These are phyloP conservation scores for Danielia reshetovae DNA, from an alignment of 805 yeast genomes.

Conservation along the genomic window DNA sequence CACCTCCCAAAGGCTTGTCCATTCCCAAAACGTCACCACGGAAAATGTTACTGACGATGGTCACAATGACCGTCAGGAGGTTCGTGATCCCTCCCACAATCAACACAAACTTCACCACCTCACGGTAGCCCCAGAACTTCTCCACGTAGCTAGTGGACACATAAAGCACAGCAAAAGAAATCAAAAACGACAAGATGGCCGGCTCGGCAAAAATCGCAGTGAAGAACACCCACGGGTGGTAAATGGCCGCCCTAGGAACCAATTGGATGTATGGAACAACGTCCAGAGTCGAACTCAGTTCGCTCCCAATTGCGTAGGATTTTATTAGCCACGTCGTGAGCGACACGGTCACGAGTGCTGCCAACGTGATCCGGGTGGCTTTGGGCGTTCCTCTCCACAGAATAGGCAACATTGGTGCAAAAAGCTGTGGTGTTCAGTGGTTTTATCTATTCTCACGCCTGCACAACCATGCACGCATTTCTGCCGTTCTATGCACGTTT, in stretches of 20 bases:
- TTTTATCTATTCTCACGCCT: too few relatives aligned
- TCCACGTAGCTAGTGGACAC: conserved; percentile 46
- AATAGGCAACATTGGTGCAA: conserved; percentile 9
- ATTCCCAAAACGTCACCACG: conserved; percentile 34
- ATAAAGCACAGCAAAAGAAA: conserved; percentile 35
- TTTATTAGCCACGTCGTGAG: conserved; percentile 40
- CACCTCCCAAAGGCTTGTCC: conserved; percentile 48
- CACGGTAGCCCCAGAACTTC: conserved; percentile 47
- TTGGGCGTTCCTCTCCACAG: conserved; percentile 31
- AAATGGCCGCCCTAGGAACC: conserved; percentile 53
- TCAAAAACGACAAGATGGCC: conserved; percentile 40
- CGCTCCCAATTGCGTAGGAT: conserved; percentile 18
- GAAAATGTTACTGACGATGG: conserved; percentile 34
- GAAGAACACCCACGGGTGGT: conserved; percentile 61
- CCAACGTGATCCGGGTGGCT: conserved; percentile 45
- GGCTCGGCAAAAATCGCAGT: conserved; percentile 65
- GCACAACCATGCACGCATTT: conserved; percentile 1
- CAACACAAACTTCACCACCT: conserved; percentile 47
- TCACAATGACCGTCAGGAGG: conserved; percentile 43
- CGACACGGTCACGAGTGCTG: conserved; percentile 38
- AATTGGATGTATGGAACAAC: conserved; percentile 60
- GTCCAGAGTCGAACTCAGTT: conserved; percentile 22
- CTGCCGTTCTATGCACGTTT: too few relatives aligned
- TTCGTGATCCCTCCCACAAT: conserved; percentile 58
- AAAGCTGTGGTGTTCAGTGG: too few relatives aligned